Percentiles rank a stretch among this genome's conserved stretches.
Conservation (phyloP, 352 stramenopile species). For the Phytophthora citricola region DNA sequence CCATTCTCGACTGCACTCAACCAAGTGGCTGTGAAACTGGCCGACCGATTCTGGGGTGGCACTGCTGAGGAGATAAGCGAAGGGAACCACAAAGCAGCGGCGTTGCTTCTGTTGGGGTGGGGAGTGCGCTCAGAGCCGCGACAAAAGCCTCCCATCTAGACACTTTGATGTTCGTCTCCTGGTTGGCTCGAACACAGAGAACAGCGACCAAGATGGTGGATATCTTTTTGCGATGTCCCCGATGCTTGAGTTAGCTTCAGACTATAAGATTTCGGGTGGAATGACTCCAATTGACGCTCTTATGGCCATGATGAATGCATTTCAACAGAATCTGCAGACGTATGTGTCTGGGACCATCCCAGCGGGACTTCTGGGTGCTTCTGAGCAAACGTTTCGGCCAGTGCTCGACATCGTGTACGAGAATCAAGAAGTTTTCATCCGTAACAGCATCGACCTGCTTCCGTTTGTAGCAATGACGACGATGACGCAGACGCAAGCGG, state of each 20-base stretch:
- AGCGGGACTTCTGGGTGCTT: background rate
- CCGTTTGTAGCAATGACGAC: background rate
- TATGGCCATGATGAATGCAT: background rate
- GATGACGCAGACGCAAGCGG: background rate
- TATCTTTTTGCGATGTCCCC: background rate
- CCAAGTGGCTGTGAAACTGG: background rate
- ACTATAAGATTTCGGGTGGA: background rate
- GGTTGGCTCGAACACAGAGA: background rate
- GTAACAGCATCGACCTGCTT: background rate
- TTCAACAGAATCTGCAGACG: background rate
- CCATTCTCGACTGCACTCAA: background rate
- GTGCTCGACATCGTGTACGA: background rate
- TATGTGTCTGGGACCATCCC: background rate
- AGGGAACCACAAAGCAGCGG: background rate
- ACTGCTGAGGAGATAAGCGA: background rate
- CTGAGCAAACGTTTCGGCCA: background rate
- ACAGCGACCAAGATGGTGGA: background rate
- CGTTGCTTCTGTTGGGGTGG: background rate
- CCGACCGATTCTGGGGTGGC: background rate
- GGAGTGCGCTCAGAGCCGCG: background rate
- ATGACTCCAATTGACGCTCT: background rate
- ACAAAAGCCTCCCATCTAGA: background rate
- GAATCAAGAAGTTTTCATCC: background rate
- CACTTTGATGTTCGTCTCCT: background rate
- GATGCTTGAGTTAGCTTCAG: background rate